Percentiles rank a stretch among this genome's conserved stretches.
Evolutionary conservation across 345 rosid species (phyloP).

Genomic region (Microthlaspi erraticum): DNA sequence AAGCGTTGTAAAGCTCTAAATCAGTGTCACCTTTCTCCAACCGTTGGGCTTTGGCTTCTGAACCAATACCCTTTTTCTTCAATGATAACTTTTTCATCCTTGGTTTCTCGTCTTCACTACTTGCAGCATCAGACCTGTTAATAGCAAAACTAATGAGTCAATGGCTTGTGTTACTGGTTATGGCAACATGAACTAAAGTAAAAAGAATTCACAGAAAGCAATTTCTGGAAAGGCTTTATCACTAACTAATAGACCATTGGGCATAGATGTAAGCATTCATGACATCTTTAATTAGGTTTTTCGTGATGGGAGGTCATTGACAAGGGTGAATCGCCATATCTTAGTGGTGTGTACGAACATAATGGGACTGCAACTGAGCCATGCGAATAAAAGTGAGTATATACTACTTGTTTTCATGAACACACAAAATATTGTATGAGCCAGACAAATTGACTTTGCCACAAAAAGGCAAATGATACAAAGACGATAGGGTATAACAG

Average conservation of each 20-base stretch:
- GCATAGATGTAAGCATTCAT: slow-evolving; percentile 5
- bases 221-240: too few species aligned
- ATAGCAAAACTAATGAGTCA: slow-evolving; percentile 26
- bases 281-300: not conserved
- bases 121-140: slow-evolving; percentile 54
- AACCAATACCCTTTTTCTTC: slow-evolving; percentile 90
- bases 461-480: too few species aligned
- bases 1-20: slow-evolving; percentile 69
- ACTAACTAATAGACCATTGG: not conserved
- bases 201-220: too few species aligned
- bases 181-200: slow-evolving; percentile 10
- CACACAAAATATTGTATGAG: too few species aligned
- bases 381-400: too few species aligned
- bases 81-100: slow-evolving; percentile 78
- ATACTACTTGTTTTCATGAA: too few species aligned
- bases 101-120: slow-evolving; percentile 69
- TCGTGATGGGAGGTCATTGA: too few species aligned
- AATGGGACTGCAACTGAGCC: too few species aligned
- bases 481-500: too few species aligned
- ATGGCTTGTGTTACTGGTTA: slow-evolving; percentile 22
- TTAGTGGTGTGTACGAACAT: too few species aligned
- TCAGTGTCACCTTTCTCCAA: slow-evolving; percentile 79
- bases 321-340: too few species aligned
- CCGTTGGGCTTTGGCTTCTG: slow-evolving; percentile 86
- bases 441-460: too few species aligned